Percentiles rank a stretch among this genome's conserved stretches.
Evolutionary conservation across 306 rosid genomes (phyloP).

Genomic region (Rosa rugosa): DNA sequence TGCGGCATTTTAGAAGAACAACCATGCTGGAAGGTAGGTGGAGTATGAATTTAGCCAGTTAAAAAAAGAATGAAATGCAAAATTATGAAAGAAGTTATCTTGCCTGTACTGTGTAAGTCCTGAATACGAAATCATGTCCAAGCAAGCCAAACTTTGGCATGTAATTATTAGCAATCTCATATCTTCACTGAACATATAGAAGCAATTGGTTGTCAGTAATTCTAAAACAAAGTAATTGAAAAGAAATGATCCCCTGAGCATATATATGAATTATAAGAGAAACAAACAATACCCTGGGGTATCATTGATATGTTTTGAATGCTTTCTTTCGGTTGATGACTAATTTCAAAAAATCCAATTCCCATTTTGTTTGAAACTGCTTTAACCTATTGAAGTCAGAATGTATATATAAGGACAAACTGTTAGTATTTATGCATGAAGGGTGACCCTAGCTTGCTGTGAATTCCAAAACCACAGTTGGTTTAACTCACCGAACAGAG

Average conservation of each 20-base stretch:
- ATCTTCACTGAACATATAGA: conserved; percentile 63
- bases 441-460: background rate
- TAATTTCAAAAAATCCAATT: conserved; percentile 90
- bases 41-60: background rate
- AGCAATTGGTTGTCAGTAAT: background rate
- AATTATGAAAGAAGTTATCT: conserved; percentile 16
- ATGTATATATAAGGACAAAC: background rate
- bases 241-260: too few relatives aligned
- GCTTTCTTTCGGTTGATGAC: conserved; percentile 93
- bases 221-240: too few relatives aligned
- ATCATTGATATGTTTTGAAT: conserved; percentile 78
- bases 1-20: too few relatives aligned
- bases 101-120: conserved; percentile 98
- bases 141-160: conserved; percentile 95
- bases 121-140: conserved; percentile 93
- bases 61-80: too few relatives aligned
- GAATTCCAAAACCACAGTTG: background rate
- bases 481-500: conserved; percentile 68
- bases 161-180: conserved; percentile 82
- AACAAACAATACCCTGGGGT: conserved; percentile 69
- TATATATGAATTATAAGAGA: conserved; percentile 13
- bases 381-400: conserved; percentile 58
- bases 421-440: background rate
- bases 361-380: conserved; percentile 97
- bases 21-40: too few relatives aligned